Base-by-base conservation (phyloP, 2,329 filamentous ascomycete genomes). In the Neonectria magnoliae region DNA sequence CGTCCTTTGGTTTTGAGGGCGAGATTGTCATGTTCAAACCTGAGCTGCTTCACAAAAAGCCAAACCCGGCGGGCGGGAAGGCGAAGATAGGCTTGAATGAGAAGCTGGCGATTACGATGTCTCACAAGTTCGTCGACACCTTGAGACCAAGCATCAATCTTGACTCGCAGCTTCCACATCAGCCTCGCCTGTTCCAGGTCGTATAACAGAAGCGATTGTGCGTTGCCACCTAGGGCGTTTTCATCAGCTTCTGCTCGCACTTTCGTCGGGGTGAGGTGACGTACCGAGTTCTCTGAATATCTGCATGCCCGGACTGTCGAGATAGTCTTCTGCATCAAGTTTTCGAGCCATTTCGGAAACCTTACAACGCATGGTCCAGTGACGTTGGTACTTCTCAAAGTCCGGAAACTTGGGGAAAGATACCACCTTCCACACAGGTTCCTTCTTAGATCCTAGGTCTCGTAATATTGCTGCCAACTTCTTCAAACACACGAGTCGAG, bases 1-100 rank as follows among this genome's bases (percentile, higher is more conserved):
- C 31, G 3, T 13, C 31, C 31, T 11, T 33, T 33, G 31, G 9
- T 13, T 33, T 13, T 13, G 10, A 13, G 10, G 10, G 9, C 10
- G 9, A 33, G 38, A 8, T 16, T 14, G 5, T 22, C 5, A 56
- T 5, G 7, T 5, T 16, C 41, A 11, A 1, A 80, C 87, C 75
- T 86, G 75, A 73, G 57, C 29, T 7, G 14, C 16, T 38, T 64
- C 33, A 60, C 2, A n/a, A 45, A 64, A 18, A 62, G 10, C 57
- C 62, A 62, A 18, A 64, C 47, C 10, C 62, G 53, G 10, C 9
- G 10, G 0, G 33, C 36, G 1, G 62, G 62, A 33, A 56, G 31
- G 1, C 41, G 22, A 13, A 61, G 33, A 11, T 62, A 64, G 22
- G 22, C 33, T 3, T 45, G 44, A 6, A 41, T 14, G 2, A 64